These are phyloP conservation scores for Nannochloropsis granulata DNA, from an alignment of 108 stramenopile genomes.

Conservation along the genomic window DNA sequence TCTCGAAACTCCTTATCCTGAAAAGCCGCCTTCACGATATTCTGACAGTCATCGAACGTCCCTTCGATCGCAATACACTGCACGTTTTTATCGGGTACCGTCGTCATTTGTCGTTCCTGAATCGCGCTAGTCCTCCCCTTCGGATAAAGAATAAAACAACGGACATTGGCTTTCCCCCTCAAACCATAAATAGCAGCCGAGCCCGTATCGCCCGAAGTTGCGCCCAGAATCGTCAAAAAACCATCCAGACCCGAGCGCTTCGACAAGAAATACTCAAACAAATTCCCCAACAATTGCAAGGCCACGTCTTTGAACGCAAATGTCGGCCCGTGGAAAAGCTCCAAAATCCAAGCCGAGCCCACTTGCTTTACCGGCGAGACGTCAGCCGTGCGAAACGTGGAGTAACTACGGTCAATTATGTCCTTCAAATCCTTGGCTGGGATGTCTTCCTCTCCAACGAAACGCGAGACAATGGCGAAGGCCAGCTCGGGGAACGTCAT, in stretches of 20 bases:
- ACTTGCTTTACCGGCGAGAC: conserved; percentile 70
- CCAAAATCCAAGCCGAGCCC: conserved; percentile 43
- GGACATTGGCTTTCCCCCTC: conserved; percentile 86
- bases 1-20: conserved; percentile 68
- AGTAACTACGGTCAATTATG: conserved; percentile 67
- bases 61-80: conserved; percentile 85
- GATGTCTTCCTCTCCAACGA: conserved; percentile 76
- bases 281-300: conserved; percentile 91
- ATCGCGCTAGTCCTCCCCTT: conserved; percentile 79
- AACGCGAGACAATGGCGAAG: conserved; percentile 69
- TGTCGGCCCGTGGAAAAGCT: conserved; percentile 97
- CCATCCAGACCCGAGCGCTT: conserved; percentile 55
- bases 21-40: conserved; percentile 92
- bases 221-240: conserved; percentile 76
- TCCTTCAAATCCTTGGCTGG: conserved; percentile 57
- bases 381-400: conserved; percentile 66
- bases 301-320: conserved; percentile 99
- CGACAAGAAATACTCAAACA: conserved; percentile 94
- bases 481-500: conserved; percentile 67
- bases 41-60: conserved; percentile 92
- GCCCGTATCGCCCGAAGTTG: conserved; percentile 51
- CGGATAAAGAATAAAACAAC: conserved; percentile 93
- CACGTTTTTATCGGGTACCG: conserved; percentile 77
- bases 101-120: conserved; percentile 97
- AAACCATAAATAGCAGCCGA: conserved; percentile 93